Percentiles rank a stretch among this genome's conserved stretches.
Evolutionary conservation across 2,329 filamentous ascomycete genomes (phyloP).

Genomic region (Beauveria medogensis): DNA sequence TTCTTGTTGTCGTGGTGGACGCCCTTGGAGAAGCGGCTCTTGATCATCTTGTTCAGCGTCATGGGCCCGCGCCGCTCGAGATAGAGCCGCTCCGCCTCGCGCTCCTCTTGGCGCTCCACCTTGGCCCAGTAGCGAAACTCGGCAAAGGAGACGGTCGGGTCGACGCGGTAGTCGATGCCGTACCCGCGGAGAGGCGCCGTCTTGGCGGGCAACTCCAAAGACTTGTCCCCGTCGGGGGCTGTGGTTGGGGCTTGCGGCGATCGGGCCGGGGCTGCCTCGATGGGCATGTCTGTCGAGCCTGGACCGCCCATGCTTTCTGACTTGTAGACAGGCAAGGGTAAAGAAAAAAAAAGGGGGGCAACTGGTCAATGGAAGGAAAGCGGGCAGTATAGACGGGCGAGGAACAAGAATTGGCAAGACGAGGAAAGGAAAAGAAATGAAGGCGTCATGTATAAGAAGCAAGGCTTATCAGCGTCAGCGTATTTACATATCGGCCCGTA

Average conservation of each 20-base stretch:
- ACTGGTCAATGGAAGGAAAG: no score
- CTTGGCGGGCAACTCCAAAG: not conserved
- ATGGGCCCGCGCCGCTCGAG: conserved; percentile 12
- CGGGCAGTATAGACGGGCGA: no score
- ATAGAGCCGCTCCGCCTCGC: conserved; percentile 13
- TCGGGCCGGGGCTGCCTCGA: not conserved
- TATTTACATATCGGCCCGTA: not conserved
- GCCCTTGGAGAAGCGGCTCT: conserved; percentile 14
- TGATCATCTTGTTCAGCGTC: conserved; percentile 13
- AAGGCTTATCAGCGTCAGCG: not conserved
- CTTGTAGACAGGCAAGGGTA: not conserved
- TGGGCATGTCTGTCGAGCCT: not conserved
- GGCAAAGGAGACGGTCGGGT: conserved; percentile 14
- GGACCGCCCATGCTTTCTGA: not conserved
- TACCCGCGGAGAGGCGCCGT: conserved; percentile 1
- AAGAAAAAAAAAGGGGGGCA: not conserved
- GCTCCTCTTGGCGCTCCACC: conserved; percentile 16
- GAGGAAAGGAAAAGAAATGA: not conserved
- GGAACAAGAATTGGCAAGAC: no score
- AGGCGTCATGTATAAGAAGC: not conserved
- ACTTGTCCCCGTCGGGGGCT: not conserved
- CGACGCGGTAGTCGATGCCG: conserved; percentile 4
- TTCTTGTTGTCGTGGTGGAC: conserved; percentile 11
- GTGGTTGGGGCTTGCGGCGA: not conserved
- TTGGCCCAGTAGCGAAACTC: conserved; percentile 18